Conservation (phyloP, 148 eudicot species). For the Amaranthus hypochondriacus region DNA sequence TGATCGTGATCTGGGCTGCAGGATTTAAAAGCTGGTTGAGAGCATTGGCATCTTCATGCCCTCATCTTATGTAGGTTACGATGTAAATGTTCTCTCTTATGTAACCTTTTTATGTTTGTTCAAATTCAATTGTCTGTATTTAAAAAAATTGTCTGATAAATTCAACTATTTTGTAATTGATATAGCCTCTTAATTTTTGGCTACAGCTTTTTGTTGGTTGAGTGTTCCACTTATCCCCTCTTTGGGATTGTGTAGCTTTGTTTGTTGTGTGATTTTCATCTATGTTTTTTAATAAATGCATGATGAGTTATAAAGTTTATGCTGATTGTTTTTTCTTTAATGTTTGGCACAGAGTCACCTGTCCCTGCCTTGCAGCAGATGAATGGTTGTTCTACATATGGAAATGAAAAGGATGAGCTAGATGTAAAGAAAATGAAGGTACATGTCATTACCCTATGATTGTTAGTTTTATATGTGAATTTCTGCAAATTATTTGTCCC, state of each 20-base stretch:
- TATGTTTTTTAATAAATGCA: not conserved
- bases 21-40: constrained; percentile 68
- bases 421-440: constrained; percentile 40
- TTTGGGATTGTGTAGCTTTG: not conserved
- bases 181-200: not conserved
- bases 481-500: not conserved
- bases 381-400: constrained; percentile 24
- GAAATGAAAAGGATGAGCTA: constrained; percentile 19
- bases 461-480: not conserved
- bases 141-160: not conserved
- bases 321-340: not conserved
- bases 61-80: constrained; percentile 49
- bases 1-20: constrained; percentile 60
- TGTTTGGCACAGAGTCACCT: constrained; percentile 28
- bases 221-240: not conserved
- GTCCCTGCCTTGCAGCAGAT: constrained; percentile 22
- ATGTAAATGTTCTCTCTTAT: constrained; percentile 30
- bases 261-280: not conserved
- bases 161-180: not conserved
- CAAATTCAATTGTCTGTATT: no score
- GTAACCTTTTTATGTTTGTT: not conserved
- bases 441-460: not conserved
- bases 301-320: not conserved
- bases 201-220: no score
- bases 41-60: constrained; percentile 49